Percentiles rank a stretch among this genome's conserved stretches.
Evolutionary conservation across 169 alveolate species (phyloP).

Genomic region (Plasmodium knowlesi): DNA sequence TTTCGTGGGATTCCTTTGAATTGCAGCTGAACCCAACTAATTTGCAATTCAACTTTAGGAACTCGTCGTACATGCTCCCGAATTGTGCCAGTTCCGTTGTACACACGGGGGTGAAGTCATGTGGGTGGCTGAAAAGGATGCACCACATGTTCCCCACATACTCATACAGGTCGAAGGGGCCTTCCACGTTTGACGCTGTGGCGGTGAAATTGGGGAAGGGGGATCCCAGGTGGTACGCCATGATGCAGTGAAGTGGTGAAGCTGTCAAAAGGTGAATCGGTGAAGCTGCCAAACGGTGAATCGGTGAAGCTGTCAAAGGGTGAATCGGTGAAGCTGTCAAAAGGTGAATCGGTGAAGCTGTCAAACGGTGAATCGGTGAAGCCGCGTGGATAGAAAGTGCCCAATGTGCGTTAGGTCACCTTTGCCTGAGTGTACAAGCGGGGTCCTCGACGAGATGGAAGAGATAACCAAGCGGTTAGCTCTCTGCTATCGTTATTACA

Average conservation of each 20-base stretch:
- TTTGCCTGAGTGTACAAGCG: no score
- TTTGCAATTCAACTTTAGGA: slow-evolving; percentile 77
- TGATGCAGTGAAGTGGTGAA: neutral
- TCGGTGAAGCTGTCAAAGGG: no score
- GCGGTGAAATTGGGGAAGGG: slow-evolving; percentile 59
- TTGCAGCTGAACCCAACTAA: slow-evolving; percentile 83
- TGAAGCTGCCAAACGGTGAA: no score
- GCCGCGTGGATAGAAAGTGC: neutral
- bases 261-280: no score
- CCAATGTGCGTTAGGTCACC: no score
- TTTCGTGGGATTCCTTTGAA: slow-evolving; percentile 75
- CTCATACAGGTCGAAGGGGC: slow-evolving; percentile 24
- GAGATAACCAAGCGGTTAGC: neutral
- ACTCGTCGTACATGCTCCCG: slow-evolving; percentile 74
- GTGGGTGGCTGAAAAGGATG: slow-evolving; percentile 81
- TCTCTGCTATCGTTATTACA: neutral
- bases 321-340: no score
- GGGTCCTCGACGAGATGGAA: neutral
- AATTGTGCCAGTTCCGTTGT: slow-evolving; percentile 87
- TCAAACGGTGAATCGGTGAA: no score
- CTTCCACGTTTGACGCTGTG: slow-evolving; percentile 36
- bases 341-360: no score
- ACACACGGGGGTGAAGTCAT: slow-evolving; percentile 89
- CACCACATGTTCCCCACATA: slow-evolving; percentile 38
- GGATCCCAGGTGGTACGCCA: slow-evolving; percentile 49